Conservation (phyloP, 2,329 filamentous ascomycete genomes). For the Hymenoscyphus fraxineus region DNA sequence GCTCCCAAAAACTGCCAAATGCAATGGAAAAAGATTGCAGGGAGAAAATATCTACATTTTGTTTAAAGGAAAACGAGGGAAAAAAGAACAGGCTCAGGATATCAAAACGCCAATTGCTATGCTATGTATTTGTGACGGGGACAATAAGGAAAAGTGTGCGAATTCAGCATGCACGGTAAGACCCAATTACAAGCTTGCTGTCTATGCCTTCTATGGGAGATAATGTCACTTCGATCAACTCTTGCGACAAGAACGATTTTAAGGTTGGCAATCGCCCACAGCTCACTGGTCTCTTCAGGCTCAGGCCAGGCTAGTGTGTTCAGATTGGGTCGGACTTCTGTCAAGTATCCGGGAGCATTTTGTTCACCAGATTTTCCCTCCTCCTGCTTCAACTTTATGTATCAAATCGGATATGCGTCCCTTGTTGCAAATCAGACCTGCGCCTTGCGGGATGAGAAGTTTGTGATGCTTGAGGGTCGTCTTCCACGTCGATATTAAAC, state of each 20-base stretch:
- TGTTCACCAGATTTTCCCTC: no score
- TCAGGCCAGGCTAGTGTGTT: no score
- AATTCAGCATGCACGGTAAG: neutral
- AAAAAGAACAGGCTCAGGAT: neutral
- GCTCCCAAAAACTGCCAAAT: neutral
- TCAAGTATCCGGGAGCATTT: no score
- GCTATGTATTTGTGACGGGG: neutral
- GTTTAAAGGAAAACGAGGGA: neutral
- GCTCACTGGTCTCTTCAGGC: no score
- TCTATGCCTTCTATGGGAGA: neutral
- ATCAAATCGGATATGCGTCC: neutral
- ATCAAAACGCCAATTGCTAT: slow-evolving; percentile 6
- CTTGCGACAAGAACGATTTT: no score
- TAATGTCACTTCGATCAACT: no score
- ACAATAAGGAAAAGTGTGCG: neutral
- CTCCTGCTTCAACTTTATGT: no score
- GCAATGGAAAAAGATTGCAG: neutral
- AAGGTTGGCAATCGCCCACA: no score
- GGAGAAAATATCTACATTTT: neutral
- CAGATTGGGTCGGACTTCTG: no score
- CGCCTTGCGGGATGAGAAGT: neutral
- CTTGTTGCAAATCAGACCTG: neutral
- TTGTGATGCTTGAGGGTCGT: neutral
- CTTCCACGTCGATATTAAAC: neutral
- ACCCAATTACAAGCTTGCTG: neutral